Conservation (phyloP, 768 basidiomycete species). For the Amanita jacksonii region DNA sequence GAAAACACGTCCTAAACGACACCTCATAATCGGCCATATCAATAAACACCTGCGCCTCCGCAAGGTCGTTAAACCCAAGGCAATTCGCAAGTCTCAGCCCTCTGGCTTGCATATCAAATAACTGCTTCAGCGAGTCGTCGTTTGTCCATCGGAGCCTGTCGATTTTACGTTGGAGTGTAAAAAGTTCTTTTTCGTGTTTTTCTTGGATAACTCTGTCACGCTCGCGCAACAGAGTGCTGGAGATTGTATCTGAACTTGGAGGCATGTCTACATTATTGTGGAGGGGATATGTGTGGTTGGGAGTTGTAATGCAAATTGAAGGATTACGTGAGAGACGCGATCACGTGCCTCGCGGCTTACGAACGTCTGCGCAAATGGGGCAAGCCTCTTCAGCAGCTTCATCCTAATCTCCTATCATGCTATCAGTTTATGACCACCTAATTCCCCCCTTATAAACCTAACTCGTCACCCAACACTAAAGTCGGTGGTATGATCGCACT, state of each 20-base stretch:
- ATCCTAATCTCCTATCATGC: too few species aligned
- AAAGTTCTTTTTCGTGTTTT: slow-evolving; percentile 24
- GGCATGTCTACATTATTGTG: slow-evolving; percentile 2
- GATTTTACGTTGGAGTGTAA: slow-evolving; percentile 20
- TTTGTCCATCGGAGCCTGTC: slow-evolving; percentile 24
- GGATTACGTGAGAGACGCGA: slow-evolving; percentile 5
- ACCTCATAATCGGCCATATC: slow-evolving; percentile 26
- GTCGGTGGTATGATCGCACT: too few species aligned
- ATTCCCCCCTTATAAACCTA: too few species aligned
- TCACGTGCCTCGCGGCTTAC: slow-evolving; percentile 6
- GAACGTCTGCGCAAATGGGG: too few species aligned
- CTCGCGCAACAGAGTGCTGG: slow-evolving; percentile 24
- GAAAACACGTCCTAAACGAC: slow-evolving; percentile 26
- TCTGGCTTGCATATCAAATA: slow-evolving; percentile 28
- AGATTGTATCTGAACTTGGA: slow-evolving; percentile 15
- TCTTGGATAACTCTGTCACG: slow-evolving; percentile 28
- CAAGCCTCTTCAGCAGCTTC: too few species aligned
- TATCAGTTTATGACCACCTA: too few species aligned
- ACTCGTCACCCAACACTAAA: too few species aligned
- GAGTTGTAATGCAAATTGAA: too few species aligned
- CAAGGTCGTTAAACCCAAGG: slow-evolving; percentile 35
- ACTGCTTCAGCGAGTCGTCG: slow-evolving; percentile 26
- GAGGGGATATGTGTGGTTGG: too few species aligned
- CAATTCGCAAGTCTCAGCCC: slow-evolving; percentile 27
- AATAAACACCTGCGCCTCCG: slow-evolving; percentile 32